Evolutionary conservation across 192 early-diverging fungal species (phyloP).

Genomic region (Allomyces javanicus): DNA sequence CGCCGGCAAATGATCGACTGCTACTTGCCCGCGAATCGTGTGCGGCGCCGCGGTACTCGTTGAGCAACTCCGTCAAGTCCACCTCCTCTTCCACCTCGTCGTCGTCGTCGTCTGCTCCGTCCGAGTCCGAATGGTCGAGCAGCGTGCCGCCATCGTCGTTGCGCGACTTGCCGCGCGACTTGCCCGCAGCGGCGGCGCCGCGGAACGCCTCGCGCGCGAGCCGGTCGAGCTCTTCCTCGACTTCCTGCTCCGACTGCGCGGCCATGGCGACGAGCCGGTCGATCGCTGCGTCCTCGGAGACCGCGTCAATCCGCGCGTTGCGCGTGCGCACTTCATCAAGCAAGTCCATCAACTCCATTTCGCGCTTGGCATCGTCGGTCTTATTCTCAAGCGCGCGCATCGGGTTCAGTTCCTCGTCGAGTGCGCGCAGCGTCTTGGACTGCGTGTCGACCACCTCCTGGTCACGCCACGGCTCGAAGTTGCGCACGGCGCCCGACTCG

Average conservation of each 20-base stretch:
- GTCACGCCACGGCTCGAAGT: constrained; percentile 88
- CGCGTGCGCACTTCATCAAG: constrained; percentile 80
- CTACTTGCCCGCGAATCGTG: too few species aligned
- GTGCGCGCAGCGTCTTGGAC: constrained; percentile 29
- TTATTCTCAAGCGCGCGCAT: constrained; percentile 90
- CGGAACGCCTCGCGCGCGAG: background rate
- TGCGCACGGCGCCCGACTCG: constrained; percentile 77
- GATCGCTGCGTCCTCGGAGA: constrained; percentile 44
- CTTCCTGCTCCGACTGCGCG: constrained; percentile 6
- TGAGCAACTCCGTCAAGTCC: background rate
- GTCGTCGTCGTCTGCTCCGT: background rate
- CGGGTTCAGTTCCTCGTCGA: constrained; percentile 79
- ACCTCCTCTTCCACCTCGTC: background rate
- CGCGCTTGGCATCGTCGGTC: constrained; percentile 77
- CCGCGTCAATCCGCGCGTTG: constrained; percentile 65
- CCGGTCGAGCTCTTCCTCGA: background rate
- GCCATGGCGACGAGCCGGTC: constrained; percentile 18
- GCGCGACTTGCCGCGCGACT: background rate
- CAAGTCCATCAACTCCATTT: constrained; percentile 95
- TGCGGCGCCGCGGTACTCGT: too few species aligned
- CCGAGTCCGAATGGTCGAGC: background rate
- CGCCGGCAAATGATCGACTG: too few species aligned
- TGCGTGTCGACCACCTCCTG: constrained; percentile 36
- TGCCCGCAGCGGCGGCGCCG: background rate
- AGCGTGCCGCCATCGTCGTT: background rate